Evolutionary conservation across 352 stramenopile genomes (phyloP).

Genomic region (Blastocystis sp.): DNA sequence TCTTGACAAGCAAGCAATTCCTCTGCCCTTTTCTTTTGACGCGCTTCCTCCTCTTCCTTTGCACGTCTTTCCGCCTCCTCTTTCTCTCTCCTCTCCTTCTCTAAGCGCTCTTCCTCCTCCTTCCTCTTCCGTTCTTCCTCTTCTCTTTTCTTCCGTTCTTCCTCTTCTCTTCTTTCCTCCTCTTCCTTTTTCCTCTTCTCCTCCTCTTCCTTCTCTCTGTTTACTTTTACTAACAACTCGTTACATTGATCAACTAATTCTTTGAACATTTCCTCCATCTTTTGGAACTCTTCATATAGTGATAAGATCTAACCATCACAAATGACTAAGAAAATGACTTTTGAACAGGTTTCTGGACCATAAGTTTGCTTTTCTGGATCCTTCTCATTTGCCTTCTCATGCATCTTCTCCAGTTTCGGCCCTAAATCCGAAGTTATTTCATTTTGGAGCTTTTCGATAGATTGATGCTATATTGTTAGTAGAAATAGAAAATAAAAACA

Average conservation of each 20-base stretch:
- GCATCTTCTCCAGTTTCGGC: conserved; percentile 46
- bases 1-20: neutral
- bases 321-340: neutral
- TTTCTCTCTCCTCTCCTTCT: neutral
- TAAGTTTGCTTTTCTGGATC: conserved; percentile 19
- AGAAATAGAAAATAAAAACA: neutral
- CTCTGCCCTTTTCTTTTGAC: neutral
- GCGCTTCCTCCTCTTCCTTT: neutral
- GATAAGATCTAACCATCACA: conserved; percentile 6
- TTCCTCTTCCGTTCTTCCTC: neutral
- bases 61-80: neutral
- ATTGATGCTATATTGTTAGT: neutral
- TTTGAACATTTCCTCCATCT: neutral
- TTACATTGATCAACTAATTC: neutral
- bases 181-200: neutral
- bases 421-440: neutral
- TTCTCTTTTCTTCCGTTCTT: neutral
- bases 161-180: neutral
- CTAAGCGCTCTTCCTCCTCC: neutral
- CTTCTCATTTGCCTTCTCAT: conserved; percentile 14
- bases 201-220: neutral
- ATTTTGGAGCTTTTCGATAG: neutral
- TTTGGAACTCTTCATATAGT: neutral
- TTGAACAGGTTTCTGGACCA: conserved; percentile 26
- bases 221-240: neutral